Base-by-base conservation (phyloP, 2,329 filamentous ascomycete genomes). In the Lizonia empirigonia region DNA sequence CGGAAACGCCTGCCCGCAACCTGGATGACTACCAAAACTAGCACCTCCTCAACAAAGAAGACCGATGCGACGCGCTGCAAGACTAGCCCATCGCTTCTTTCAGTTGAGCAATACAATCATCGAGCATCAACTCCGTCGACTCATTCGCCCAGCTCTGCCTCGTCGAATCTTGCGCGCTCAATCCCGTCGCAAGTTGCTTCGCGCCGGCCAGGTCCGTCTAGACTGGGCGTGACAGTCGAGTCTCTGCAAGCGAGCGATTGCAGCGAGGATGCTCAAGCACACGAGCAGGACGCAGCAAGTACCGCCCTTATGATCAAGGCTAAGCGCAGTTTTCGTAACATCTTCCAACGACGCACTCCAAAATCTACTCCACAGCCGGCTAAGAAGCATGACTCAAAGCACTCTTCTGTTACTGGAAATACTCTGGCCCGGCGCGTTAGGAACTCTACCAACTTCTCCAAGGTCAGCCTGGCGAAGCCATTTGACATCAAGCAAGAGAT, bases 281-380 rank as follows among this genome's bases (percentile, higher is more conserved):
- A 12, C n/a, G 23, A 20, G 23, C 44, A 35, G 20, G 10, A 7
- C n/a, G 8, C 13, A 10, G 29, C 16, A 29, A 34, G 36, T 7
- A 26, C 7, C 7, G 10, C 22, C 26, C 5, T 44, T 41, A 60
- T 56, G 27, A 33, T 64, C 33, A 65, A 62, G 23, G 27, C 54
- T 5, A 65, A 66, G 47, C 59, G 54, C 19, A 69, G 65, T 44
- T 42, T 71, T 20, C 61, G 58, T 3, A 46, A 59, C n/a, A 36
- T 70, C 4, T 69, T 71, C 45, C 49, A 50, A 8, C 63, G 40
- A 30, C 58, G 54, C 12, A 49, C 60, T 4, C 41, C 27, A 13
- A 58, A 55, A 12, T 27, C 16, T 6, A 38, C 7, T 7, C 20
- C 26, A 26, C 10, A 39, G 37, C 32, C 44, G 39, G 15, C 26